These are phyloP conservation scores for Myxozyma mucilagina DNA, from an alignment of 805 yeast genomes.

Conservation along the genomic window DNA sequence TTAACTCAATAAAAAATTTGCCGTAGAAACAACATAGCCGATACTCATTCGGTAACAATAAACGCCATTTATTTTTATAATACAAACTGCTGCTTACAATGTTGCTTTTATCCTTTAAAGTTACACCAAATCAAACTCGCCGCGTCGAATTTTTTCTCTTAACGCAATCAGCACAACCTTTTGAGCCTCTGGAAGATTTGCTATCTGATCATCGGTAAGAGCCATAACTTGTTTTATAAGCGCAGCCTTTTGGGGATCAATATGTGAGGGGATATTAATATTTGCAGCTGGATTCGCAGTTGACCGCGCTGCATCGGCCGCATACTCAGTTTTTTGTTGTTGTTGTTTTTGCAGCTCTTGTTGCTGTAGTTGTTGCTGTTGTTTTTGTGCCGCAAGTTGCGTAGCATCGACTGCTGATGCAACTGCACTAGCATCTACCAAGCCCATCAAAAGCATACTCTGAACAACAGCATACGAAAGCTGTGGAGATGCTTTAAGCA, in stretches of 20 bases:
- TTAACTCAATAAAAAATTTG: no score
- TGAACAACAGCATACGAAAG: slow-evolving; percentile 81
- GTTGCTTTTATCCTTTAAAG: neutral
- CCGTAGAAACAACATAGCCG: no score
- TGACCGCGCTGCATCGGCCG: slow-evolving; percentile 2
- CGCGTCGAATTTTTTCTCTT: slow-evolving; percentile 31
- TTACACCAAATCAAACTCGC: slow-evolving; percentile 26
- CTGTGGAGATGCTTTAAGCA: slow-evolving; percentile 75
- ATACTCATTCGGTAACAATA: no score
- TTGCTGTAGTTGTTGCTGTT: slow-evolving; percentile 14
- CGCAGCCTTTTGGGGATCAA: slow-evolving; percentile 47
- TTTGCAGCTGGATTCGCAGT: neutral
- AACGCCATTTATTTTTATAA: no score
- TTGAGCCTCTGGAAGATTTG: slow-evolving; percentile 54
- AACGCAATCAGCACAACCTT: slow-evolving; percentile 41
- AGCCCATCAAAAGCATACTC: slow-evolving; percentile 50
- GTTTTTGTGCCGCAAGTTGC: slow-evolving; percentile 21
- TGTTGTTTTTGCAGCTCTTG: slow-evolving; percentile 14
- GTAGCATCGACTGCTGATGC: slow-evolving; percentile 34
- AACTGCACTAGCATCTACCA: slow-evolving; percentile 38
- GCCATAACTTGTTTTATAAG: slow-evolving; percentile 55
- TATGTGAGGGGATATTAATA: slow-evolving; percentile 1
- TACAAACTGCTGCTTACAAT: no score
- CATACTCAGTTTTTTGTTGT: slow-evolving; percentile 28
- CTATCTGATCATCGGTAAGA: slow-evolving; percentile 54